These are phyloP conservation scores for Hysterangium stoloniferum DNA, from an alignment of 768 basidiomycete species.

Conservation along the genomic window DNA sequence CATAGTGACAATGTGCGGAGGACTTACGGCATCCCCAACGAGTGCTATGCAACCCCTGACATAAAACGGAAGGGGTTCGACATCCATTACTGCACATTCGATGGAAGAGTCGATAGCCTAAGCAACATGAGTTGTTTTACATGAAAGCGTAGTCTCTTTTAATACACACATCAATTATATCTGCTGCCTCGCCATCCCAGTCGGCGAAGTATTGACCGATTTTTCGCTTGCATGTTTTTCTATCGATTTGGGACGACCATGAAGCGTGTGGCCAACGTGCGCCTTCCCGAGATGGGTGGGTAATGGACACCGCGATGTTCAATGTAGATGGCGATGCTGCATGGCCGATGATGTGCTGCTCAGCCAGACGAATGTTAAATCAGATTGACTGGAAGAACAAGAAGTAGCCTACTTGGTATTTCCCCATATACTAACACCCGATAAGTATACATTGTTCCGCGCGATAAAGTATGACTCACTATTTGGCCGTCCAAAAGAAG, in stretches of 20 bases:
- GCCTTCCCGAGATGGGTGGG: slow-evolving; percentile 23
- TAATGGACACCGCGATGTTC: slow-evolving; percentile 28
- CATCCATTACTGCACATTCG: slow-evolving; percentile 39
- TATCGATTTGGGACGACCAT: neutral
- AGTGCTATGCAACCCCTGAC: slow-evolving; percentile 35
- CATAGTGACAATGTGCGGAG: neutral
- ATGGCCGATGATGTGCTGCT: slow-evolving; percentile 41
- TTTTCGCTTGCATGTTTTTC: neutral
- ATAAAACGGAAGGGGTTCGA: slow-evolving; percentile 34
- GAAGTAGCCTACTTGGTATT: too few species aligned
- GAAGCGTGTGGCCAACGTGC: slow-evolving; percentile 10
- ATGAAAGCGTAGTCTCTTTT: slow-evolving; percentile 4
- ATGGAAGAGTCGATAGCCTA: slow-evolving; percentile 36
- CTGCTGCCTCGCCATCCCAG: slow-evolving; percentile 9
- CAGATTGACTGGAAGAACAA: too few species aligned
- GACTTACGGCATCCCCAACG: slow-evolving; percentile 41
- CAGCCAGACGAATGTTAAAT: too few species aligned
- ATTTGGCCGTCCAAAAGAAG: slow-evolving; percentile 4
- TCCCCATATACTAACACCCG: too few species aligned
- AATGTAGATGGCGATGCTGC: slow-evolving; percentile 35
- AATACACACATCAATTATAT: slow-evolving; percentile 13
- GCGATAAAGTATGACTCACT: neutral
- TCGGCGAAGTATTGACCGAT: slow-evolving; percentile 12
- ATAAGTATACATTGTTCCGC: too few species aligned
- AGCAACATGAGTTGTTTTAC: neutral